phyloP scores from a whole-genome alignment of 306 rosid genomes.

The Medicago lupulina region DNA sequence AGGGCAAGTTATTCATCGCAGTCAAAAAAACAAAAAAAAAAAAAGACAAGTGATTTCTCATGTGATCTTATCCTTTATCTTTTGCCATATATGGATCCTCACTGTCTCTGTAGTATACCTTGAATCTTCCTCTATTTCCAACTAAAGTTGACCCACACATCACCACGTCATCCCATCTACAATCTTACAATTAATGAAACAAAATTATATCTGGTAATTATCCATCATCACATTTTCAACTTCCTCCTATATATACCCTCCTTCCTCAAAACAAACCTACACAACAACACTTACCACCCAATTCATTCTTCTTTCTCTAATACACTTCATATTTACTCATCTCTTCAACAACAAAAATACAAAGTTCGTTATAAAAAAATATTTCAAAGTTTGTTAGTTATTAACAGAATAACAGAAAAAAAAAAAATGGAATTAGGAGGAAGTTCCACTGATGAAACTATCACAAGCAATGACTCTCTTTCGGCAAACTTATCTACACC shows the following conservation, averaged over 20 bases:
- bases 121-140: constrained; percentile 66
- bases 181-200: not conserved
- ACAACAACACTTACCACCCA: constrained; percentile 26
- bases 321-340: not conserved
- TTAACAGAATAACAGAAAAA: constrained; percentile 8
- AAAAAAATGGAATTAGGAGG: constrained; percentile 61
- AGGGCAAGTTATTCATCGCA: no score
- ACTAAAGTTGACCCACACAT: constrained; percentile 67
- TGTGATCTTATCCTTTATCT: constrained; percentile 40
- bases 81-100: constrained; percentile 13
- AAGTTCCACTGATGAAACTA: constrained; percentile 67
- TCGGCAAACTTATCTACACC: constrained; percentile 50
- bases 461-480: constrained; percentile 55
- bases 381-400: not conserved
- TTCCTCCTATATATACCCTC: constrained; percentile 55
- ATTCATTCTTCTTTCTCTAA: not conserved
- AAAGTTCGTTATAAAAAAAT: not conserved
- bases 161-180: constrained; percentile 52
- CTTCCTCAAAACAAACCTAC: constrained; percentile 39
- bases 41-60: not conserved
- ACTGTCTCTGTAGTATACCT: not conserved
- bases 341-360: not conserved
- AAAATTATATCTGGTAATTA: constrained; percentile 17
- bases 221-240: constrained; percentile 6
- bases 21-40: no score